Base-by-base conservation (phyloP, 768 basidiomycete species). In the Jaapia argillacea region DNA sequence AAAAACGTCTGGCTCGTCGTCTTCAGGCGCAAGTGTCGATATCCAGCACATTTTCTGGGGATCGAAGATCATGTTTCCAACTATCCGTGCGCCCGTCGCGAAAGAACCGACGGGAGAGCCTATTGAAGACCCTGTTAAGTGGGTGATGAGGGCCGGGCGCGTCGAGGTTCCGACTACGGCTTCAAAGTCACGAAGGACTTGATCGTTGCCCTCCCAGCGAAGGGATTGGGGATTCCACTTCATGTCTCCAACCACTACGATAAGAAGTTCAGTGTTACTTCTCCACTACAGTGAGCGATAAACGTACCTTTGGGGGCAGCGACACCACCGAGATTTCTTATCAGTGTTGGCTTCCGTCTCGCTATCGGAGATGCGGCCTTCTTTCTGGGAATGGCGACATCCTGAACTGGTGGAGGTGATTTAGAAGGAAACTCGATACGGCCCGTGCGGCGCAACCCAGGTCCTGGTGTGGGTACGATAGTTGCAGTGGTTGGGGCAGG, bases 11-110 rank as follows among this genome's bases (percentile, higher is more conserved):
- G 88, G 87, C 57, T 97, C 92, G 31, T 93, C 89, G 55, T 94
- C 88, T 45, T 91, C 91, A 18, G 85, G 81, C 4, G 81, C 72
- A 31, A 89, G 61, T 46, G 80, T 80, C 44, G 88, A 87, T 63
- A 98, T 75, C 91, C 91, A 97, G 57, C 90, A 88, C 92, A 97
- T 97, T 21, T 80, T 79, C 35, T 76, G 56, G 1, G 96, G 93
- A 64, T 99, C 93, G 56, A 99, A 98, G 27, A 90, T 79, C 94
- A 99, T 99, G 69, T 92, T 90, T 36, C 96, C 96, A 16, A 97
- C 94, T 60, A 91, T 81, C 45, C 89, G 79, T 27, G 89, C 83
- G 40, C 86, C 85, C 43, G 79, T 72, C 24, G 80, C 71, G 54
- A 85, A 78, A 23, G 83, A 77, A 36, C 81, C 75, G 23, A 80